These are phyloP conservation scores for Casuarina glauca DNA, from an alignment of 306 rosid genomes.

Conservation along the genomic window DNA sequence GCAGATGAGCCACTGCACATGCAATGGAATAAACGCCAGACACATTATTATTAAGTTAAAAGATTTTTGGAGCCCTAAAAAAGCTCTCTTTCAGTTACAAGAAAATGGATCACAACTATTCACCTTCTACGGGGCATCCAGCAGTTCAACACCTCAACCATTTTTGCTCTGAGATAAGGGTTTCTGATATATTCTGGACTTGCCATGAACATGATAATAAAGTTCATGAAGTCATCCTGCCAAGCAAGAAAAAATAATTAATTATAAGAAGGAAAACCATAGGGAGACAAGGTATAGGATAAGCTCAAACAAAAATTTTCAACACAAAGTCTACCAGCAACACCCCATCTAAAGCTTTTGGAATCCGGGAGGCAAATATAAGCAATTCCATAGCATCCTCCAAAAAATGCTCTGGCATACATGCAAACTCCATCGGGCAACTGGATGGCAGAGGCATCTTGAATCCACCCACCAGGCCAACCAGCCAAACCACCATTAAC, in stretches of 20 bases:
- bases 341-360: constrained; percentile 92
- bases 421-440: constrained; percentile 84
- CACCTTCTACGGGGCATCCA: constrained; percentile 99
- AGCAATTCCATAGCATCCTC: constrained; percentile 99
- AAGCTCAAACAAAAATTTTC: constrained; percentile 5
- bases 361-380: constrained; percentile 93
- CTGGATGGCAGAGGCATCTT: constrained; percentile 89
- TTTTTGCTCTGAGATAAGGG: constrained; percentile 96
- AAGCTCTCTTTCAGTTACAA: background rate
- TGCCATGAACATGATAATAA: constrained; percentile 97
- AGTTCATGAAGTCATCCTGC: constrained; percentile 99
- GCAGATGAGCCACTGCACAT: constrained; percentile 68
- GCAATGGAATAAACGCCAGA: constrained; percentile 15
- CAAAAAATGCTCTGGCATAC: constrained; percentile 97
- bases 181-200: constrained; percentile 84
- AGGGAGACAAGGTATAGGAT: constrained; percentile 3
- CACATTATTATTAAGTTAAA: constrained; percentile 32
- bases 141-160: constrained; percentile 96
- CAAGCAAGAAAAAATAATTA: constrained; percentile 22
- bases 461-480: constrained; percentile 92
- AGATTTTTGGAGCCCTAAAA: constrained; percentile 8
- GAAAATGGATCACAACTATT: constrained; percentile 28
- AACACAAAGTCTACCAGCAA: constrained; percentile 55
- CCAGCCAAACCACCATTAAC: constrained; percentile 90
- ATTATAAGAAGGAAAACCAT: constrained; percentile 15